These are phyloP conservation scores for Lentinula raphanica DNA, from an alignment of 768 basidiomycete species.

Conservation along the genomic window DNA sequence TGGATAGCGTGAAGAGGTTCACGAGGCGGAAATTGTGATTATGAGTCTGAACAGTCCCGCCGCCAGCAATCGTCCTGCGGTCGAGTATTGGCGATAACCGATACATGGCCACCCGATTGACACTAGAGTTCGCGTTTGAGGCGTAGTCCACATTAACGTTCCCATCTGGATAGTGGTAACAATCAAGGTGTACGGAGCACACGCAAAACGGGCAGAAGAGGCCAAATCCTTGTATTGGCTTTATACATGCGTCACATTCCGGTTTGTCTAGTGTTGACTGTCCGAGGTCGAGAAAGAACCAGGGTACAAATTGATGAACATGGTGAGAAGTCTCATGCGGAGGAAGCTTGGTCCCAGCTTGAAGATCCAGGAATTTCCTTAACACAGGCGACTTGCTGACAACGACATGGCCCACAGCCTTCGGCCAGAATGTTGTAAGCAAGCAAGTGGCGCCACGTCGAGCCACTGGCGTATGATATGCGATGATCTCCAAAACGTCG, in stretches of 20 bases:
- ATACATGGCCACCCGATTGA: conserved; percentile 56
- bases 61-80: conserved; percentile 20
- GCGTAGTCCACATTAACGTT: conserved; percentile 53
- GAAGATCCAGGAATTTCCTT: conserved; percentile 7
- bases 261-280: conserved; percentile 26
- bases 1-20: conserved; percentile 69
- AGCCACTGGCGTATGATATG: conserved; percentile 55
- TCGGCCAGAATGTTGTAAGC: conserved; percentile 62
- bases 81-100: conserved; percentile 51
- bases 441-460: conserved; percentile 51
- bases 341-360: conserved; percentile 3
- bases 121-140: conserved; percentile 35
- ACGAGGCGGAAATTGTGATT: conserved; percentile 51
- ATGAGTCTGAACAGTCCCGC: conserved; percentile 19
- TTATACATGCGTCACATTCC: conserved; percentile 54
- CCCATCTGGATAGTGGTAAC: conserved; percentile 69
- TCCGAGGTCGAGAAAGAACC: conserved; percentile 41
- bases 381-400: conserved; percentile 41
- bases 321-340: conserved; percentile 21
- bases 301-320: conserved; percentile 64
- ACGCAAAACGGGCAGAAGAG: conserved; percentile 68
- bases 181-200: conserved; percentile 70
- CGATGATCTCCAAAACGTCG: conserved; percentile 68
- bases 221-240: conserved; percentile 58
- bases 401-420: conserved; percentile 59